Percentiles rank a stretch among this genome's conserved stretches.
Conservation (phyloP, 371 early-diverging fungal genomes). For the Haplosporangium sp. region DNA sequence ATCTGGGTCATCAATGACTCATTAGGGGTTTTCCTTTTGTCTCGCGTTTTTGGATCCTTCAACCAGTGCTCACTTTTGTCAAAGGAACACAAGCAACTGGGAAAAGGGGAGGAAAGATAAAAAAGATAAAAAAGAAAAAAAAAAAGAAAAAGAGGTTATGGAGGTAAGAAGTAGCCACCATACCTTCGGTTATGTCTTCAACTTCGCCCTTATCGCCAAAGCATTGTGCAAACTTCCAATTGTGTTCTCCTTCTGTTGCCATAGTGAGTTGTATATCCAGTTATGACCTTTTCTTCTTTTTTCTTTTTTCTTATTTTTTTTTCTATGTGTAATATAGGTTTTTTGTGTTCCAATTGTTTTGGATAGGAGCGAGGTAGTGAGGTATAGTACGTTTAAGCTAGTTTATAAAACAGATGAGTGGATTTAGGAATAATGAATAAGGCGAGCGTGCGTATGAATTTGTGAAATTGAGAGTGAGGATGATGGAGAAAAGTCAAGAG, state of each 20-base stretch:
- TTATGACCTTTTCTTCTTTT: background rate
- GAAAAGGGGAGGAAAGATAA: background rate
- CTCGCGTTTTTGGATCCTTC: background rate
- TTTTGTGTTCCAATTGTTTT: background rate
- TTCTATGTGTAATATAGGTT: background rate
- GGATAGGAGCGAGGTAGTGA: background rate
- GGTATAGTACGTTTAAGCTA: background rate
- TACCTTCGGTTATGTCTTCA: constrained; percentile 97
- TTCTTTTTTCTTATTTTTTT: background rate
- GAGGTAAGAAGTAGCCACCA: background rate
- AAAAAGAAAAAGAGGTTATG: background rate
- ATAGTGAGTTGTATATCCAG: constrained; percentile 14
- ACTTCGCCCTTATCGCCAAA: constrained; percentile 99
- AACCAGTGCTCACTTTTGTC: background rate
- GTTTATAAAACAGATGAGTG: background rate
- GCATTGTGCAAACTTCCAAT: constrained; percentile 98
- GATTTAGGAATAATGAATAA: background rate
- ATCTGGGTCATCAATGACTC: background rate
- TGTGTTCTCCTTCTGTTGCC: constrained; percentile 68
- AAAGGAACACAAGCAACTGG: background rate
- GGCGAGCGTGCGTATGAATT: background rate
- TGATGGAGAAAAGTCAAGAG: constrained; percentile 2
- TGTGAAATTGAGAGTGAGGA: background rate
- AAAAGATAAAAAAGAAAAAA: background rate
- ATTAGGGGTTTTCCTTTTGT: background rate